phyloP scores from a whole-genome alignment of 1,284 basidiomycete species.

The Malassezia globosa region DNA sequence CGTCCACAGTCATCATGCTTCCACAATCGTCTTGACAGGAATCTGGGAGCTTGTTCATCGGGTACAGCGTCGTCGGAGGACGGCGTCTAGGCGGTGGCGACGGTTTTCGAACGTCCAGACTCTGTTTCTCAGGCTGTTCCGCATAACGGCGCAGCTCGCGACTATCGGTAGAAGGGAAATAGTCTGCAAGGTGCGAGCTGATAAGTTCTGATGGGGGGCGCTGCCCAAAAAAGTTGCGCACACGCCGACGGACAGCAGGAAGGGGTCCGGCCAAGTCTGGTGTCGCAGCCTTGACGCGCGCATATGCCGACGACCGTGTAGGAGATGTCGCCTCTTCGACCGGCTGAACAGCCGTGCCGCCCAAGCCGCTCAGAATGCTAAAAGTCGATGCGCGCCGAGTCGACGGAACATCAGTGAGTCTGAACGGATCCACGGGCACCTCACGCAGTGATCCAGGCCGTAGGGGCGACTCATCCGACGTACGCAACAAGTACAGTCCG shows the following conservation, averaged over 20 bases:
- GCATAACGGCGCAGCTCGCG: conserved; percentile 47
- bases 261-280: neutral
- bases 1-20: conserved; percentile 86
- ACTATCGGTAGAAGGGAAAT: conserved; percentile 86
- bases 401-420: conserved; percentile 6
- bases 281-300: neutral
- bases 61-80: neutral
- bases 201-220: conserved; percentile 94
- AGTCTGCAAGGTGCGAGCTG: conserved; percentile 86
- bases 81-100: neutral
- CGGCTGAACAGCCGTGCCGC: conserved; percentile 48
- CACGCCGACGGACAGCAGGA: conserved; percentile 10
- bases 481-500: conserved; percentile 58
- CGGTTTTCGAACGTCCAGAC: neutral
- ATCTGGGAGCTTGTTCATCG: neutral
- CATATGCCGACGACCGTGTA: neutral
- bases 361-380: conserved; percentile 53
- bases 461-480: conserved; percentile 5
- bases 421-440: conserved; percentile 53
- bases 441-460: conserved; percentile 24
- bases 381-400: conserved; percentile 53
- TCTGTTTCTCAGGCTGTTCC: neutral
- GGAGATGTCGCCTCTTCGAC: neutral
- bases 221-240: conserved; percentile 92
- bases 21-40: conserved; percentile 71